Percentiles rank a stretch among this genome's conserved stretches.
Conservation (phyloP, 2,329 filamentous ascomycete species). For the Colletotrichum tanaceti region DNA sequence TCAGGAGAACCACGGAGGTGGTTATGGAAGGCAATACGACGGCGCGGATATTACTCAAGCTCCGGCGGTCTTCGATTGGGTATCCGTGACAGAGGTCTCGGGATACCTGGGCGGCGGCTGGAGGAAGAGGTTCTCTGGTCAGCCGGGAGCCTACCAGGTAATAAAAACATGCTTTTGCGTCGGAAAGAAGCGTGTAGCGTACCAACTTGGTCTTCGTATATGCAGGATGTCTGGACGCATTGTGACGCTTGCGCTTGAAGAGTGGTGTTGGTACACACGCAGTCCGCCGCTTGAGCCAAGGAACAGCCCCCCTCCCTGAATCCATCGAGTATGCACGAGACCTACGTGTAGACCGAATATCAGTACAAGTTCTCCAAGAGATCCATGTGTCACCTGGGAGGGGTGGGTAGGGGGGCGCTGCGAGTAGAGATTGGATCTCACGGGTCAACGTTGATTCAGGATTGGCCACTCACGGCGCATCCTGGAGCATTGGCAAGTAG, state of each 20-base stretch:
- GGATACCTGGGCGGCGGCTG: constrained; percentile 4
- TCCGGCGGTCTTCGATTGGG: constrained; percentile 6
- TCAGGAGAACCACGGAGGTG: constrained; percentile 6
- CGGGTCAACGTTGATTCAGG: neutral
- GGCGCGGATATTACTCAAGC: constrained; percentile 11
- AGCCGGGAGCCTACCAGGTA: neutral
- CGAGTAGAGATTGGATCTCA: neutral
- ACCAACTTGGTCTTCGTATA: constrained; percentile 23
- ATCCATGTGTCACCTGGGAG: neutral
- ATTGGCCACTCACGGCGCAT: constrained; percentile 27
- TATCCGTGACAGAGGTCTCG: constrained; percentile 21
- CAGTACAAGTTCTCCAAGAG: neutral
- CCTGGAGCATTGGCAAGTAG: constrained; percentile 16
- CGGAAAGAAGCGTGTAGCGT: neutral
- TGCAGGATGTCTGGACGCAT: constrained; percentile 32
- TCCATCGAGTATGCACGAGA: constrained; percentile 26
- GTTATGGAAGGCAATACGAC: constrained; percentile 6
- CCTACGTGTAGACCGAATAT: neutral
- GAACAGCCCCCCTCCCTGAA: constrained; percentile 18
- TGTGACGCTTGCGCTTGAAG: constrained; percentile 30
- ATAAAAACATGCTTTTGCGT: neutral
- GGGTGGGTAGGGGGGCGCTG: accelerated
- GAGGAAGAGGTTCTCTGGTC: neutral
- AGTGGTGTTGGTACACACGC: constrained; percentile 27
- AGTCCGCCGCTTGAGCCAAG: constrained; percentile 11